These are phyloP conservation scores for Platismatia glauca DNA, from an alignment of 495 filamentous ascomycete genomes.

Conservation along the genomic window DNA sequence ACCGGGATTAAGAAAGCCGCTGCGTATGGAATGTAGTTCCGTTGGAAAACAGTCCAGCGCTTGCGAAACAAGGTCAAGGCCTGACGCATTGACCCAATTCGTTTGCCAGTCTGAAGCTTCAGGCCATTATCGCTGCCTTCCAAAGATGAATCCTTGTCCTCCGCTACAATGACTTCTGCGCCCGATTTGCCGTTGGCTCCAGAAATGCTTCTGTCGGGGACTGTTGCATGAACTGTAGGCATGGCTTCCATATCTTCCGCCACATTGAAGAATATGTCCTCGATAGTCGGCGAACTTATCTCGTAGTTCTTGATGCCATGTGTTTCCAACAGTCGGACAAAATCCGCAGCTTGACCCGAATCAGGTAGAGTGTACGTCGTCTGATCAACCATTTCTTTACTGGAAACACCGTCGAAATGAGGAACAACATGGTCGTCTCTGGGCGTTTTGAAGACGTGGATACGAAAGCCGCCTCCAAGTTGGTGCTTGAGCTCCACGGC, in stretches of 20 bases:
- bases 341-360: conserved; percentile 51
- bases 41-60: conserved; percentile 62
- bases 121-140: conserved; percentile 28
- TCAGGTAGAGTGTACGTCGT: conserved; percentile 58
- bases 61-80: conserved; percentile 67
- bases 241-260: conserved; percentile 56
- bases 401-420: conserved; percentile 44
- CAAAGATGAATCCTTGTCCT: conserved; percentile 11
- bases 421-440: conserved; percentile 36
- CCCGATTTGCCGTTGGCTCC: conserved; percentile 1
- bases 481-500: conserved; percentile 65
- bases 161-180: conserved; percentile 12
- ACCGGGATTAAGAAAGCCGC: conserved; percentile 67
- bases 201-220: not conserved
- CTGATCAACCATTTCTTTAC: conserved; percentile 55
- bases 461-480: conserved; percentile 66
- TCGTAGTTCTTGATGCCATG: conserved; percentile 59
- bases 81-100: conserved; percentile 56
- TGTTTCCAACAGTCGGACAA: conserved; percentile 58
- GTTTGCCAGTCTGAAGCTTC: conserved; percentile 57
- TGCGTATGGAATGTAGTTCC: conserved; percentile 64
- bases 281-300: conserved; percentile 75
- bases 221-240: conserved; percentile 15
- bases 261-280: conserved; percentile 77
- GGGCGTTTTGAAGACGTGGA: conserved; percentile 53